Evolutionary conservation across 345 rosid species (phyloP).

Genomic region (Eucalyptus shirleyi): DNA sequence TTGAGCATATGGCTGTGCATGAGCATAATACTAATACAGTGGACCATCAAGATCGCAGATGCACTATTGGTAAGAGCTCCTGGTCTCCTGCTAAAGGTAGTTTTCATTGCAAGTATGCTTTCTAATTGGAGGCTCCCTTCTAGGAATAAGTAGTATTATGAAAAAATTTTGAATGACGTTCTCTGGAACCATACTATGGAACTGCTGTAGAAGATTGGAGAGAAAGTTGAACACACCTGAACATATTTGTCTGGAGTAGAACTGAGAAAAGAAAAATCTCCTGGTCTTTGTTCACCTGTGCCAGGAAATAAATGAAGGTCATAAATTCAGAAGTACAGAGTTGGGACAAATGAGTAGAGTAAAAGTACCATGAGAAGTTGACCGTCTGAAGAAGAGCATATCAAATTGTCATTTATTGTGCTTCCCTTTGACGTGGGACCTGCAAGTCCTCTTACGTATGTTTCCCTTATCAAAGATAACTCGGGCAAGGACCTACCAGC

Average conservation of each 20-base stretch:
- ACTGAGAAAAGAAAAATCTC: conserved; percentile 54
- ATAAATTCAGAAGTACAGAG: not conserved
- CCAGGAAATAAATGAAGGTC: not conserved
- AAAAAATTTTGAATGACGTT: not conserved
- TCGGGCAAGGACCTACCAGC: conserved; percentile 70
- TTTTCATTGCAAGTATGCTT: not conserved
- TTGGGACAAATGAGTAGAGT: not conserved
- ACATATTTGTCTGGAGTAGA: conserved; percentile 40
- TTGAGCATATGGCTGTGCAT: not conserved
- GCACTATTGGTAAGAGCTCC: not conserved
- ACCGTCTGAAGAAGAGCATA: conserved; percentile 64
- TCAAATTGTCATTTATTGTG: conserved; percentile 25
- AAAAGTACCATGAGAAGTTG: conserved; percentile 52
- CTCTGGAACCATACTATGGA: not conserved
- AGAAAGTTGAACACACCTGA: conserved; percentile 18
- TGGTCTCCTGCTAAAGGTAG: not conserved
- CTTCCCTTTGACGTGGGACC: conserved; percentile 32
- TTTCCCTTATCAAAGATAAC: conserved; percentile 52
- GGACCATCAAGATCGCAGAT: not conserved
- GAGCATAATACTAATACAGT: not conserved
- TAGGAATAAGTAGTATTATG: not conserved
- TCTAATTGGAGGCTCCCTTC: not conserved
- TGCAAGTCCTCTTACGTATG: conserved; percentile 47
- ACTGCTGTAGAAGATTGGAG: not conserved
- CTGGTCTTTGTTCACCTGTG: conserved; percentile 68